Conservation (phyloP, 805 yeast species). For the Wickerhamiella hasegawae region DNA sequence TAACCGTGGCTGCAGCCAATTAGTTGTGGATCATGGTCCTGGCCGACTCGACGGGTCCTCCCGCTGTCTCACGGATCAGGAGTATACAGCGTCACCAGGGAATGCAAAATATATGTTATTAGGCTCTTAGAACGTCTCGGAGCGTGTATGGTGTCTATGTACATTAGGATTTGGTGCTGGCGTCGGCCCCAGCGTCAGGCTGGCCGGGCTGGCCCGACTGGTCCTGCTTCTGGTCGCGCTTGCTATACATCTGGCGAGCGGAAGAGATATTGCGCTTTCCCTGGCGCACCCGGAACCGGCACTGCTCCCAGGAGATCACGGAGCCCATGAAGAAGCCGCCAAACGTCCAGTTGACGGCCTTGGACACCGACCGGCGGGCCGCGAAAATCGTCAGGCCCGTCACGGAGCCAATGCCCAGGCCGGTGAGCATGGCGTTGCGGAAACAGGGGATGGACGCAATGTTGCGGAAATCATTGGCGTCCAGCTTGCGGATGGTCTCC, state of each 20-base stretch:
- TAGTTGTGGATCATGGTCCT: no score
- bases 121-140: no score
- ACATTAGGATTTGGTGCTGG: no score
- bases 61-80: no score
- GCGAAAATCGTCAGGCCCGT: slow-evolving; percentile 17
- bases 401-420: slow-evolving; percentile 20
- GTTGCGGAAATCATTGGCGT: slow-evolving; percentile 19
- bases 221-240: slow-evolving; percentile 4
- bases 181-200: no score
- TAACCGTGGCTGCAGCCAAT: no score
- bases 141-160: no score
- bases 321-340: slow-evolving; percentile 70
- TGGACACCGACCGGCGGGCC: slow-evolving; percentile 17
- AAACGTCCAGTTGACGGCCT: slow-evolving; percentile 67
- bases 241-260: slow-evolving; percentile 33
- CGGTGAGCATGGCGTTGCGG: slow-evolving; percentile 23
- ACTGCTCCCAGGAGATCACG: slow-evolving; percentile 84
- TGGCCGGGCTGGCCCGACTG: no score
- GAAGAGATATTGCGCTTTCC: slow-evolving; percentile 49
- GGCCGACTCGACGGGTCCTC: no score
- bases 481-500: slow-evolving; percentile 12
- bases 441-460: slow-evolving; percentile 23
- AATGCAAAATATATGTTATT: no score
- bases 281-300: slow-evolving; percentile 53
- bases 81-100: no score